Evolutionary conservation across 371 early-diverging fungal species (phyloP), one percentile per base, ranked within the genome.

Genomic region (Circinella umbellata): DNA sequence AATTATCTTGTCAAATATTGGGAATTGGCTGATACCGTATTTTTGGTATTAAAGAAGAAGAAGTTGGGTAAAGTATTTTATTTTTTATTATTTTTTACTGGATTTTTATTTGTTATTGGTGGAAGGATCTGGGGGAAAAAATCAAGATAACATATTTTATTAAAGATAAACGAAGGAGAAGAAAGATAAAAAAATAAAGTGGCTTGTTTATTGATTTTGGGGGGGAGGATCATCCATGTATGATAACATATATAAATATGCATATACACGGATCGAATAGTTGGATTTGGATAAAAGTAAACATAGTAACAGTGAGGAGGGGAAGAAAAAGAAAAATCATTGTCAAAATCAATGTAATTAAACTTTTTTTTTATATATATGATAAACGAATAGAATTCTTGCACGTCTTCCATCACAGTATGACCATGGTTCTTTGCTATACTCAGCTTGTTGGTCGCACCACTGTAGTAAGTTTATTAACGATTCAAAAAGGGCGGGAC

Each of bases 1-100:
- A 95, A 94, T 83, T 94, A 94, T 73, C 81, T 94, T 47, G 86
- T 90, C 74, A 95, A 95, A 77, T 95, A 89, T 80, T 92, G 89
- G 85, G 96, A 95, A 80, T 84, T 95, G 46, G 36, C 67, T 20
- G 77, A 76, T 54, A 80, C 77, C 11, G 72, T 73, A 20, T 80
- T 80, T 42, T 70, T 80, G 68, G 80, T 76, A 13, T 34, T 75
- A 17, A 76, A 76, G 61, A 76, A 76, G 67, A 80, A 76, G 69
- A 76, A 76, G 42, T 67, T 75, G 51, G 80, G 73, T 75, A 73
- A 71, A 36, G 38, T 20, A 54, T 4, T n/a, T 14, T n/a, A 20
- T 35, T 27, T 27, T 27, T 27, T 27, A 27, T 27, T 27, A 27
- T 27, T 27, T 27, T 27, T 27, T 27, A 27, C 27, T 27, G 27